These are phyloP conservation scores for Westerdykella aurantiaca DNA, from an alignment of 2,329 filamentous ascomycete genomes.

Conservation along the genomic window DNA sequence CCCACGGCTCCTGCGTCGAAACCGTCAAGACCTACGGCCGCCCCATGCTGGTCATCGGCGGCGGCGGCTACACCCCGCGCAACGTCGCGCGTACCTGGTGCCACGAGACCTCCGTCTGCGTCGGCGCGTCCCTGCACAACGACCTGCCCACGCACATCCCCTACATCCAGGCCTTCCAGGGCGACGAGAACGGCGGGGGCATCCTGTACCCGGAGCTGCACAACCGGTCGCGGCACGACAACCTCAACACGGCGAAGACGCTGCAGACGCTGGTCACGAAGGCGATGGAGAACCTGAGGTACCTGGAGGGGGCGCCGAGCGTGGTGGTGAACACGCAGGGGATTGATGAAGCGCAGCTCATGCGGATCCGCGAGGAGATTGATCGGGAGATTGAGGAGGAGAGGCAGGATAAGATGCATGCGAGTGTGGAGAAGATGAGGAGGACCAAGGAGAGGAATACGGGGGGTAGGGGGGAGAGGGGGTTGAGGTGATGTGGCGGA, in stretches of 20 bases:
- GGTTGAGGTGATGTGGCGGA: slow-evolving; percentile 4
- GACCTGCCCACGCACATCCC: slow-evolving; percentile 74
- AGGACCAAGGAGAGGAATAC: slow-evolving; percentile 41
- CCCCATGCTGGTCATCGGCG: slow-evolving; percentile 85
- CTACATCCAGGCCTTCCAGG: slow-evolving; percentile 76
- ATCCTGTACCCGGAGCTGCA: slow-evolving; percentile 83
- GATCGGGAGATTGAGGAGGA: slow-evolving; percentile 63
- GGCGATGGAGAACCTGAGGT: slow-evolving; percentile 78
- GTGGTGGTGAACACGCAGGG: slow-evolving; percentile 66
- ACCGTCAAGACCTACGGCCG: slow-evolving; percentile 77
- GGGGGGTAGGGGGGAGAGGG: slow-evolving; percentile 41
- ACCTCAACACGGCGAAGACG: slow-evolving; percentile 73
- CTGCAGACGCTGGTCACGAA: slow-evolving; percentile 70
- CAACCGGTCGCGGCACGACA: slow-evolving; percentile 65
- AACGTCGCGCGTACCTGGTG: slow-evolving; percentile 97
- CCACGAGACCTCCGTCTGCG: slow-evolving; percentile 88
- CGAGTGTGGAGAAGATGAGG: slow-evolving; percentile 48
- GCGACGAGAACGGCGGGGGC: slow-evolving; percentile 63
- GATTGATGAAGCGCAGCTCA: slow-evolving; percentile 63
- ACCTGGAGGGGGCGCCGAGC: slow-evolving; percentile 77
- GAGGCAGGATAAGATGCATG: slow-evolving; percentile 50
- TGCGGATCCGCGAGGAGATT: slow-evolving; percentile 58
- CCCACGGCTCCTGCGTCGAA: slow-evolving; percentile 84
- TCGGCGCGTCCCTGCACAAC: slow-evolving; percentile 65
- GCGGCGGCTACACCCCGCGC: slow-evolving; percentile 90